phyloP scores from a whole-genome alignment of 2,329 filamentous ascomycete genomes.

The Sclerotinia subarctica region DNA sequence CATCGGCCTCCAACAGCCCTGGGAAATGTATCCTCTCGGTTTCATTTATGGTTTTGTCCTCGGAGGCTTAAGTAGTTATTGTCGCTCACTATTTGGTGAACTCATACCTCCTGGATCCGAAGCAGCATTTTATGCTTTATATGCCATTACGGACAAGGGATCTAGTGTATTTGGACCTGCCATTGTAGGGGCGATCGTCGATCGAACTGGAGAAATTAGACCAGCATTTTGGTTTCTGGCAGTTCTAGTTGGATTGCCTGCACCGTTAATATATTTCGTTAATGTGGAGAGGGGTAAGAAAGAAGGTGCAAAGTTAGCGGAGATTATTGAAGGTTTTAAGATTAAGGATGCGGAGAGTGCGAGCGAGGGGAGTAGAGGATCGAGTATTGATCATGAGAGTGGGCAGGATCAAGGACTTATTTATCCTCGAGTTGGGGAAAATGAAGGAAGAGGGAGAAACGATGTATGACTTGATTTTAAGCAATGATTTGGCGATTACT shows the following conservation, averaged over 20 bases:
- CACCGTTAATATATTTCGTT: constrained; percentile 79
- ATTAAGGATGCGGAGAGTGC: constrained; percentile 16
- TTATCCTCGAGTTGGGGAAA: neutral
- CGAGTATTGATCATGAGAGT: constrained; percentile 11
- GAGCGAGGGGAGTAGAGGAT: neutral
- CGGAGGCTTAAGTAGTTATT: constrained; percentile 88
- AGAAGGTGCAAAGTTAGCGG: constrained; percentile 63
- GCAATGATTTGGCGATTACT: neutral
- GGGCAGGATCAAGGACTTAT: neutral
- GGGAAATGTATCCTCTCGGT: constrained; percentile 94
- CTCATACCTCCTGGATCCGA: constrained; percentile 91
- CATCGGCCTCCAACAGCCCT: constrained; percentile 80
- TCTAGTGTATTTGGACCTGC: constrained; percentile 90
- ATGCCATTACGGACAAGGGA: constrained; percentile 96
- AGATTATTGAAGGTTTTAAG: constrained; percentile 23
- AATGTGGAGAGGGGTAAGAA: constrained; percentile 73
- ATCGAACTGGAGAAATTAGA: constrained; percentile 72
- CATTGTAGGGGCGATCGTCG: constrained; percentile 88
- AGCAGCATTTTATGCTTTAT: constrained; percentile 80
- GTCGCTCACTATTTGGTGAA: constrained; percentile 84
- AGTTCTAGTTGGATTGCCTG: constrained; percentile 72
- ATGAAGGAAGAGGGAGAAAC: neutral
- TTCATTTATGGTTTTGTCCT: constrained; percentile 90
- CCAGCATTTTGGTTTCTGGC: constrained; percentile 91
- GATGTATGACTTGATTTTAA: constrained; percentile 8